These are phyloP conservation scores for Suillus brevipes DNA, from an alignment of 768 basidiomycete species.

Conservation along the genomic window DNA sequence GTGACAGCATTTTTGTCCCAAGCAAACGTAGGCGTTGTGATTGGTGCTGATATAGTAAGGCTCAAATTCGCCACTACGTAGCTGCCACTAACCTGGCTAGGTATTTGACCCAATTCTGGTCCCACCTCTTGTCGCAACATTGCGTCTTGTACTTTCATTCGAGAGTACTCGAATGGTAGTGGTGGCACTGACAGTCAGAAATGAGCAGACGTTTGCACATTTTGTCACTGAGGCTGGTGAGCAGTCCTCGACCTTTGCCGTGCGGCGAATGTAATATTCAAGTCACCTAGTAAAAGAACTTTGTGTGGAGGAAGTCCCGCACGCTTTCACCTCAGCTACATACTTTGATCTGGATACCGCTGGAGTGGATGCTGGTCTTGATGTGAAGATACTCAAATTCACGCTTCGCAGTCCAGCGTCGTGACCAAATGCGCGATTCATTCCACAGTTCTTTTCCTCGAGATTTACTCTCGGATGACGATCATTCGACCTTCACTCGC, in stretches of 20 bases:
- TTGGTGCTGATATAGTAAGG: conserved; percentile 71
- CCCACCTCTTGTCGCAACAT: conserved; percentile 51
- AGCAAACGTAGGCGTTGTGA: conserved; percentile 53
- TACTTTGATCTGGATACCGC: conserved; percentile 25
- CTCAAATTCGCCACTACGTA: neutral
- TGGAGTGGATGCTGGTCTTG: conserved; percentile 34
- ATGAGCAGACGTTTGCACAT: conserved; percentile 47
- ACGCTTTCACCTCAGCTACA: conserved; percentile 11
- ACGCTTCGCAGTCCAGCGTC: conserved; percentile 11
- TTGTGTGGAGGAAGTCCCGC: conserved; percentile 29
- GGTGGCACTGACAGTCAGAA: conserved; percentile 52
- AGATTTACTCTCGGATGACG: neutral
- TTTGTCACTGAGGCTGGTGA: conserved; percentile 44
- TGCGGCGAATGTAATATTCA: conserved; percentile 4
- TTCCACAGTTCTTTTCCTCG: neutral
- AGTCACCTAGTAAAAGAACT: conserved; percentile 22
- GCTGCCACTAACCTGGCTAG: conserved; percentile 34
- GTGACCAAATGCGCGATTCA: neutral
- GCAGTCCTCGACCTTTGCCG: neutral
- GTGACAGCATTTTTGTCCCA: conserved; percentile 39
- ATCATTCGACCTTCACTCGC: neutral
- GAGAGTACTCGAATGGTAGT: conserved; percentile 20
- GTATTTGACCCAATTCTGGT: conserved; percentile 69
- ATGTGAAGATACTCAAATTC: conserved; percentile 49
- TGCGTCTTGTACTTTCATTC: conserved; percentile 35